Evolutionary conservation across 345 rosid species (phyloP), one percentile per base, ranked within the genome.

Genomic region (Eucalyptus polyanthemos): DNA sequence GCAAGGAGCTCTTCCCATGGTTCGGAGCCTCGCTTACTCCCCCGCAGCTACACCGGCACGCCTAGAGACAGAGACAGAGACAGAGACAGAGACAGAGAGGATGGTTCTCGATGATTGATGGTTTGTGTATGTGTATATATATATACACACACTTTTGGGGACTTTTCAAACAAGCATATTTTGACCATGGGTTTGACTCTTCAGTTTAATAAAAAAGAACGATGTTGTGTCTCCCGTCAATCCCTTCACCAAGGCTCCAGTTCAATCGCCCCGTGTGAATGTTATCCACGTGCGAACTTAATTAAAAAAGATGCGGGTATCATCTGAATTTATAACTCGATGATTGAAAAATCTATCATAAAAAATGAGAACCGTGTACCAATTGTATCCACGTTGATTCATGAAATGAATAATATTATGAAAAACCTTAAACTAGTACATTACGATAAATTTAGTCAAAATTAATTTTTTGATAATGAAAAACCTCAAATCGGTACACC

Each of bases 1-100:
- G 54, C 94, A 92, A 50, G 93, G 93, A 47, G 94, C 89, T 89
- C 94, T 91, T 58, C 93, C 94, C 94, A 92, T 93, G 81, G 4
- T 72, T 37, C 24, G 53, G 21, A 58, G 62, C 3, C 1, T 87
- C n/a, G 40, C 69, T 62, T 15, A 3, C 14, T 69, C 44, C 14
- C 40, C 34, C 45, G 11, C 27, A 15, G 11, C 51, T 31, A 25
- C 50, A 62, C 50, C 83, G 11, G 27, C 67, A 37, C 42, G 21
- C 11, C 1, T 5, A 88, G 67, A 83, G 49, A 29, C 21, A 85
- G 22, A 50, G 10, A 34, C 25, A 60, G 29, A 44, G 45, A 45
- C 12, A 34, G 80, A 31, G 17, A 7, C 11, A 15, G 19, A n/a
- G 22, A 49, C 45, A 31, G 27, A 72, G 72, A 65, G 37, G 76